Evolutionary conservation across 192 early-diverging fungal species (phyloP).

Genomic region (Obelidium mucronatum): DNA sequence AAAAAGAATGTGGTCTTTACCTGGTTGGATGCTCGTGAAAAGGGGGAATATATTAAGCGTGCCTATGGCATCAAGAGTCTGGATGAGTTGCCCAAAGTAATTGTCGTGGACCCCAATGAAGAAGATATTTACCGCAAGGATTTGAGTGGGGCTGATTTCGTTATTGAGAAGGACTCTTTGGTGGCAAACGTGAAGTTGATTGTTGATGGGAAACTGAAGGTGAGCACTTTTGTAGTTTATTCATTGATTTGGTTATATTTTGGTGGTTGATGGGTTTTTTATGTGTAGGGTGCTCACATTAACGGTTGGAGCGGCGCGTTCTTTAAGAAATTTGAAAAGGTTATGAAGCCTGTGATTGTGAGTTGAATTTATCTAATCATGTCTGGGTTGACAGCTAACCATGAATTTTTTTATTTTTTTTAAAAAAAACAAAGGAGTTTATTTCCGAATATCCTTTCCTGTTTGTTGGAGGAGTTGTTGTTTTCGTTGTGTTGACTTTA

Average conservation of each 20-base stretch:
- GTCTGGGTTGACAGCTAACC: not conserved
- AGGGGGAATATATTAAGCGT: constrained; percentile 19
- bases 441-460: constrained; percentile 3
- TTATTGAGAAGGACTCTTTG: not conserved
- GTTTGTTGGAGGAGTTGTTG: not conserved
- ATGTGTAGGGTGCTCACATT: constrained; percentile 15
- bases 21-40: constrained; percentile 22
- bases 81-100: constrained; percentile 18
- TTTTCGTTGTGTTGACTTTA: not conserved
- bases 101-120: constrained; percentile 32
- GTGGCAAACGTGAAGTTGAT: constrained; percentile 8
- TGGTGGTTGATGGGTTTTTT: not conserved
- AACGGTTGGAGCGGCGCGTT: constrained; percentile 25
- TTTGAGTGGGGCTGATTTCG: not conserved
- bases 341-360: constrained; percentile 17
- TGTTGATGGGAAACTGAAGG: constrained; percentile 23
- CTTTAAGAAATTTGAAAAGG: constrained; percentile 1
- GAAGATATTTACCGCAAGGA: constrained; percentile 22
- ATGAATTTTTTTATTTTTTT: not conserved
- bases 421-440: not conserved
- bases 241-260: not conserved
- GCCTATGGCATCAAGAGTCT: constrained; percentile 34
- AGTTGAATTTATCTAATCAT: not conserved
- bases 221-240: too few relatives aligned
- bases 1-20: constrained; percentile 17